Percentiles rank a stretch among this genome's conserved stretches.
phyloP scores from a whole-genome alignment of 2,329 filamentous ascomycete species.

The Venturia oleaginea region DNA sequence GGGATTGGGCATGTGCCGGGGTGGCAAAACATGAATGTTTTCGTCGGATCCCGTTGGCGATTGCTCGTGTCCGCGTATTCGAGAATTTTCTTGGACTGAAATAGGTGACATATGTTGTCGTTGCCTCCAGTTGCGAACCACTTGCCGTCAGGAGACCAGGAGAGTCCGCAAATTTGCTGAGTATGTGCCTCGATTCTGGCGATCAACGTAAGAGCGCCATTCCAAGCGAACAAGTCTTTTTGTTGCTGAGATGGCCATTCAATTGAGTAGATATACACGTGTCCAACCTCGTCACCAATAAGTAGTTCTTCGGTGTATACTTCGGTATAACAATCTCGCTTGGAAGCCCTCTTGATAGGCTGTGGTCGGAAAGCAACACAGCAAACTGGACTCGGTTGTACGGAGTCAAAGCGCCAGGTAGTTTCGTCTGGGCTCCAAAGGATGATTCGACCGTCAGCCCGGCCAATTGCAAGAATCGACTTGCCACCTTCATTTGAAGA shows the following conservation, averaged over 20 bases:
- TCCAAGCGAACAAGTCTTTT: slow-evolving; percentile 64
- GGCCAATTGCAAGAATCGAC: slow-evolving; percentile 75
- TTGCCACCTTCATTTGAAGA: slow-evolving; percentile 69
- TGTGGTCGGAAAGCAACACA: slow-evolving; percentile 75
- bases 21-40: not conserved
- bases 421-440: slow-evolving; percentile 70
- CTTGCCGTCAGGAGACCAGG: slow-evolving; percentile 69
- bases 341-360: slow-evolving; percentile 40
- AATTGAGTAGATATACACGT: slow-evolving; percentile 78
- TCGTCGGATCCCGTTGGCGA: not conserved
- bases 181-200: slow-evolving; percentile 69
- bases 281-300: slow-evolving; percentile 74
- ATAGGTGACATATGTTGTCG: slow-evolving; percentile 81
- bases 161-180: slow-evolving; percentile 88
- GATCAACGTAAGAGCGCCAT: slow-evolving; percentile 67
- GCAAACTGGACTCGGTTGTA: slow-evolving; percentile 63
- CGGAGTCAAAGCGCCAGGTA: slow-evolving; percentile 62
- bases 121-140: slow-evolving; percentile 85
- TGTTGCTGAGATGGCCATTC: slow-evolving; percentile 61
- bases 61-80: slow-evolving; percentile 13
- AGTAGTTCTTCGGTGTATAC: slow-evolving; percentile 74
- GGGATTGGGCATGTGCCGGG: not conserved
- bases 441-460: slow-evolving; percentile 65
- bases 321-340: slow-evolving; percentile 37
- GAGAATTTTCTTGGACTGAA: slow-evolving; percentile 56